Evolutionary conservation across 805 yeast species (phyloP), one percentile per base, ranked within the genome.

Genomic region (Candida namnaoensis): DNA sequence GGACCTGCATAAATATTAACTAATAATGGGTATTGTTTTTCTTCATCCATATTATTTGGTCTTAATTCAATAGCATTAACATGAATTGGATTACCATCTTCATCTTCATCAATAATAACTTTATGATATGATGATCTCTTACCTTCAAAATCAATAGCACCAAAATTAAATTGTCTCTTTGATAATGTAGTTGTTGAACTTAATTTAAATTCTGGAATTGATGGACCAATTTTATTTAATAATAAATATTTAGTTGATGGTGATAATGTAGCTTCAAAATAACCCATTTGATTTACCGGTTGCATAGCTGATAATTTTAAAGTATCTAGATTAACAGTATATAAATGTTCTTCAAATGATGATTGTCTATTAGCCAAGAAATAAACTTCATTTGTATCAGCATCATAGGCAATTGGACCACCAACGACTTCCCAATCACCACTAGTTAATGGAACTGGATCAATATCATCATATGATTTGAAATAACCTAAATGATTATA

Each of bases 1-100:
- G 95, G 95, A 0, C 93, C 95, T 4, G 88, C 93, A 54, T 85
- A 85, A 1, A 76, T 80, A 43, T 74, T 72, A 3, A 83, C 87
- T 36, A 85, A 57, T 11, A 85, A 46, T 0, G 93, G 90, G 51
- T 82, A 76, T 46, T 72, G 69, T 35, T 58, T 59, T 1, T 48
- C 48, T 2, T 70, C 60, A 46, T 78, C 63, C 49, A 81, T 75
- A 37, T 66, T 64, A 0, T 71, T 69, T 0, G 95, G 95, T 36
- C 71, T 64, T 8, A 79, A 75, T 52, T 83, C 90, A 35, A 80
- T 59, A 41, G 78, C 68, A 52, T 80, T 74, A 7, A 80, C 56
- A 2, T 59, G 57, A 5, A 47, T 61, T 4, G 49, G 47, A 8
- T 37, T 27, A 8, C 47, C 50, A n/a, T 41, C 34, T 11, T 41